Conservation (phyloP, 2,329 filamentous ascomycete species). For the Fusarium buxicola region DNA sequence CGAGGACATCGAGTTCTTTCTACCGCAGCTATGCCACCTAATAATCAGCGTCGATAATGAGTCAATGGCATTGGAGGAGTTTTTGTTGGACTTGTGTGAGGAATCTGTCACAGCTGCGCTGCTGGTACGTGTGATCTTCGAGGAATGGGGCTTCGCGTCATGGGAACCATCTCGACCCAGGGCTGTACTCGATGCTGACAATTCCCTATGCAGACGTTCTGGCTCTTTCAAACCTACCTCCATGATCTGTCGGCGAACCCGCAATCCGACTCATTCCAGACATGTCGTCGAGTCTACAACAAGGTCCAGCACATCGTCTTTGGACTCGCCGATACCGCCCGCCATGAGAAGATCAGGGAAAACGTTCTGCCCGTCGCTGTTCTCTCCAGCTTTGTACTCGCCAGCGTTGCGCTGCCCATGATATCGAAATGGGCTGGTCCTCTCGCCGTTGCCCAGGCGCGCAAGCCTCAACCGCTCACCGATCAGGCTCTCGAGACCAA, state of each 20-base stretch:
- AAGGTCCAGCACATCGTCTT: slow-evolving; percentile 91
- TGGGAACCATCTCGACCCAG: slow-evolving; percentile 8
- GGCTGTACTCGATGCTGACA: slow-evolving; percentile 33
- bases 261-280: slow-evolving; percentile 82
- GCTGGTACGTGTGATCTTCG: slow-evolving; percentile 67
- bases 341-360: slow-evolving; percentile 82
- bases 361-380: slow-evolving; percentile 85
- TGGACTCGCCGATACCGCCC: slow-evolving; percentile 75
- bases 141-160: slow-evolving; percentile 21
- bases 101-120: slow-evolving; percentile 87
- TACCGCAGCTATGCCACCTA: slow-evolving; percentile 87
- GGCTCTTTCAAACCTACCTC: slow-evolving; percentile 89
- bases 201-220: slow-evolving; percentile 74
- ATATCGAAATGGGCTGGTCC: slow-evolving; percentile 84
- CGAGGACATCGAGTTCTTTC: slow-evolving; percentile 93
- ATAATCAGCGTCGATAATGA: slow-evolving; percentile 91
- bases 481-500: slow-evolving; percentile 52
- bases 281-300: slow-evolving; percentile 86
- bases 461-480: slow-evolving; percentile 70
- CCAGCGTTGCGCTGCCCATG: slow-evolving; percentile 78
- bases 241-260: slow-evolving; percentile 83
- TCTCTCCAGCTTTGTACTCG: slow-evolving; percentile 82
- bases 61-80: slow-evolving; percentile 91
- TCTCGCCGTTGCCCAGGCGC: slow-evolving; percentile 82
- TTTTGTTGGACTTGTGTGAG: slow-evolving; percentile 85